Evolutionary conservation across 2,329 filamentous ascomycete genomes (phyloP), one percentile per base, ranked within the genome.

Genomic region (Pyricularia sp.): DNA sequence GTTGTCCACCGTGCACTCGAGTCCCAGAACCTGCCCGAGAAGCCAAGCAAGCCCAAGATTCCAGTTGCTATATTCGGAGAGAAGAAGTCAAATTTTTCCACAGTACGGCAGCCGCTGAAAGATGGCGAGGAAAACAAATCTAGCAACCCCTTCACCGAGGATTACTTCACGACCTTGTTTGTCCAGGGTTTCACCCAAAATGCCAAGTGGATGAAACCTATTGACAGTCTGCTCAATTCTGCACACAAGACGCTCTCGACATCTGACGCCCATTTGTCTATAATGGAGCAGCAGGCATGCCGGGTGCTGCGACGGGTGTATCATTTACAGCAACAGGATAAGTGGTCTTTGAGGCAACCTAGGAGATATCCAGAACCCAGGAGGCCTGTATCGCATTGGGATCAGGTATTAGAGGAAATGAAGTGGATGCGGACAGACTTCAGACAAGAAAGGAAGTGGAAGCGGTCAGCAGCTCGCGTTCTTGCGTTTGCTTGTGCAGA

Each of bases 341-440:
- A 94, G 74, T 98, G 95, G 94, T 95, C 94, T 5, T 79, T 99
- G 65, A 87, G 94, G 68, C 95, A 99, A 75, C 88, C 94, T 63
- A 92, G 96, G 76, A 90, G 93, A 69, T 92, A 89, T 58, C 85
- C 89, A 1, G 95, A 99, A 78, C 94, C 94, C 4, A 84, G 87
- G 4, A 87, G 93, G 55, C 90, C 90, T 23, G 85, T 87, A 0
- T 89, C 90, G 1, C 94, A 98, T 73, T 92, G 90, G 86, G 95
- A 99, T 79, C 85, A 94, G 68, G 78, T 98, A 69, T 81, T 99
- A 36, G 87, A 93, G 73, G 94, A 99, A 81, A 92, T 94, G 86
- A 97, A 94, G 78, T 98, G 94, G 94, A 96, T 99, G 92, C 88
- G 94, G 67, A 97, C 93, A 1, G 95, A 99, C 78, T 98, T 97